A percentile compares a stretch with the other conserved stretches of the same genome.
These are phyloP conservation scores for Candida silvicultrix DNA, from an alignment of 805 yeast species.

Conservation along the genomic window DNA sequence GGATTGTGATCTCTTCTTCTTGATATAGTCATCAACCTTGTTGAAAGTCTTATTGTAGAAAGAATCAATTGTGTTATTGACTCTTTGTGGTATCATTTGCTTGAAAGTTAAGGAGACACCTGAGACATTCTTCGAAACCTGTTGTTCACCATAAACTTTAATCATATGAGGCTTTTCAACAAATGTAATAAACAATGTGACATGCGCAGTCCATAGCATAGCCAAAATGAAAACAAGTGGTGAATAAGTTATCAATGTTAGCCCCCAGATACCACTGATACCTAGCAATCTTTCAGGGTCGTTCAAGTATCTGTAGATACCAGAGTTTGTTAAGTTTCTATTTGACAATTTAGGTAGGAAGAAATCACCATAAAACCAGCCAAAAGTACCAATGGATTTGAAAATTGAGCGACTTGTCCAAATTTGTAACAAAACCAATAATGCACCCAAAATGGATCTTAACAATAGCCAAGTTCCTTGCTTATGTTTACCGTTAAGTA, in stretches of 20 bases:
- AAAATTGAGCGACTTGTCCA: conserved; percentile 68
- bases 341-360: conserved; percentile 51
- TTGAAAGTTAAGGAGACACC: conserved; percentile 30
- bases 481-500: conserved; percentile 21
- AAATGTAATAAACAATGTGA: conserved; percentile 60
- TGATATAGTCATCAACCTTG: conserved; percentile 24
- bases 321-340: conserved; percentile 60
- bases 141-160: conserved; percentile 62
- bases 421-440: conserved; percentile 51
- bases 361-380: conserved; percentile 90
- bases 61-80: conserved; percentile 37
- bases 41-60: conserved; percentile 35
- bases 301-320: conserved; percentile 75
- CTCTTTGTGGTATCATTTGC: conserved; percentile 28
- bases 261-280: conserved; percentile 74
- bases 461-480: conserved; percentile 39
- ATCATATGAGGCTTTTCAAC: conserved; percentile 77
- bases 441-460: conserved; percentile 51
- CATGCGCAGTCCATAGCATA: conserved; percentile 59
- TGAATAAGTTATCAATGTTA: conserved; percentile 53
- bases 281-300: conserved; percentile 80
- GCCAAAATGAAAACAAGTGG: conserved; percentile 43
- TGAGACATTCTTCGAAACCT: conserved; percentile 48
- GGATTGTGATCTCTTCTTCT: conserved; percentile 18
- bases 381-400: conserved; percentile 70